These are phyloP conservation scores for Penicillium psychrosexuale DNA, from an alignment of 2,329 filamentous ascomycete genomes.

Conservation along the genomic window DNA sequence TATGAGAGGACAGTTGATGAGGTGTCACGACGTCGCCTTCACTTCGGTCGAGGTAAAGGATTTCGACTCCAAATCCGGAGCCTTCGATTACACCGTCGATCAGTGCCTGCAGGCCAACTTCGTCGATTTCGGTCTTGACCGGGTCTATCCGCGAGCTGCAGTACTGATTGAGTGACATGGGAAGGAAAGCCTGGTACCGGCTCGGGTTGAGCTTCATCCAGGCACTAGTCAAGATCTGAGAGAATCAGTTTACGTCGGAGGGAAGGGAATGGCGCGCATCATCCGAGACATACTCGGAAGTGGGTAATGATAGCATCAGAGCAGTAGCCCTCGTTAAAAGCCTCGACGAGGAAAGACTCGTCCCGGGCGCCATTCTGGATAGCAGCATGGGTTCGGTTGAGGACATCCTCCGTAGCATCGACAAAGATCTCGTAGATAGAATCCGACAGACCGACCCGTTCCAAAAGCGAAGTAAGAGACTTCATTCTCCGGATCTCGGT, in stretches of 20 bases:
- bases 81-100: constrained; percentile 76
- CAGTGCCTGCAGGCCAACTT: constrained; percentile 76
- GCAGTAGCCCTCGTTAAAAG: constrained; percentile 69
- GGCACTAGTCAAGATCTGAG: constrained; percentile 73
- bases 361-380: constrained; percentile 57
- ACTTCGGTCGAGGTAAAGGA: constrained; percentile 87
- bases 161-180: constrained; percentile 63
- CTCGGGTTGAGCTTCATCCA: constrained; percentile 74
- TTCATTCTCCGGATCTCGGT: constrained; percentile 70
- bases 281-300: constrained; percentile 53
- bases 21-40: constrained; percentile 68
- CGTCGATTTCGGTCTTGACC: constrained; percentile 79
- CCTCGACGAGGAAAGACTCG: constrained; percentile 56
- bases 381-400: constrained; percentile 61
- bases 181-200: constrained; percentile 70
- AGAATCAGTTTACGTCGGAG: constrained; percentile 9
- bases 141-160: constrained; percentile 69
- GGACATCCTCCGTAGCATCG: constrained; percentile 67
- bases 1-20: constrained; percentile 38
- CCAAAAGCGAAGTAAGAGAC: constrained; percentile 67
- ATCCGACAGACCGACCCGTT: constrained; percentile 64
- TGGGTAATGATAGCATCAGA: constrained; percentile 83
- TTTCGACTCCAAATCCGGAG: constrained; percentile 74
- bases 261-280: constrained; percentile 1
- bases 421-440: constrained; percentile 80